Base-by-base conservation (phyloP, 2,329 filamentous ascomycete species). In the Colletotrichum kahawae region DNA sequence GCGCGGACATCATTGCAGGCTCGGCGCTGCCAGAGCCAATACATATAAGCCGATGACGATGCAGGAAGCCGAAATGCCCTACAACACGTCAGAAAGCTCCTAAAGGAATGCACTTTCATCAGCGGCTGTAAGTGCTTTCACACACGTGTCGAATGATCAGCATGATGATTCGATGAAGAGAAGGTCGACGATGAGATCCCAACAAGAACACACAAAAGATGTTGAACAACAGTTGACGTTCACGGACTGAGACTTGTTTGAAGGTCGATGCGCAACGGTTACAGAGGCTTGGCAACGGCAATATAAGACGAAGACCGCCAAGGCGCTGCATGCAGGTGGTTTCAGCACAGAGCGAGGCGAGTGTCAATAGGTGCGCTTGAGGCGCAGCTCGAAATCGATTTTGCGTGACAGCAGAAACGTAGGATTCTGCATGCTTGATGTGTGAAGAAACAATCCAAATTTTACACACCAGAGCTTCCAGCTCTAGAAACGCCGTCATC, bases 221-320 rank as follows among this genome's bases (percentile, higher is more conserved):
- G 27, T 48, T 64, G 36, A 24, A 14, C 16, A 29, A 21, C 21
- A 63, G 5, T 12, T n/a, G 21, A 7, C n/a, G 62, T n/a, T 24
- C 72, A 74, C 73, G 16, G 69, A 68, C 57, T 29, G 21, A 62
- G 36, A 38, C 62, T 36, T 51, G 69, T 63, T 68, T 60, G 34
- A 33, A n/a, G 70, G 64, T 38, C 57, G 48, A 48, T 67, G 73
- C 57, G 57, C 36, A 51, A 34, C 67, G 67, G 67, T 69, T 62
- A 51, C 54, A 69, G 67, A 62, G 16, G 59, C 73, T 75, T 75
- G 70, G 63, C 43, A 13, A 54, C 27, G 9, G 8, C 51, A 43
- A 36, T 24, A 36, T 75, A 43, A 67, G 70, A 73, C 34, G 73
- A 67, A 54, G 24, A 48, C 21, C 43, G 48, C 56, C 43, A 51